Evolutionary conservation across 2,329 filamentous ascomycete species (phyloP), one percentile per base, ranked within the genome.

Genomic region (Mycogone perniciosa): DNA sequence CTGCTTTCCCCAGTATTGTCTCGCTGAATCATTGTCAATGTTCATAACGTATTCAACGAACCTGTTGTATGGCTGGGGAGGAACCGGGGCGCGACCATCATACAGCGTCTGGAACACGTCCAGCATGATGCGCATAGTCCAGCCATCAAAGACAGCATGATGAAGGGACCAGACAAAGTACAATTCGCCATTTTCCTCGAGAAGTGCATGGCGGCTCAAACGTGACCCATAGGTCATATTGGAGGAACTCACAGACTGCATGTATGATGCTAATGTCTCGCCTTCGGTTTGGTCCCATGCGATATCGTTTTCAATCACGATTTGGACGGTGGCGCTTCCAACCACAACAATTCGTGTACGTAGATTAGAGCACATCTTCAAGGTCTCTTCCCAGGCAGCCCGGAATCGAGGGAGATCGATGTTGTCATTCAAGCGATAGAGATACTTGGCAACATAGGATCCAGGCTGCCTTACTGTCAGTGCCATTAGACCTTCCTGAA

Each of bases 61-160:
- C 4, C 29, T 20, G 9, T 46, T 44, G 31, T 41, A 51, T 1
- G 49, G 44, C n/a, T 31, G 44, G 8, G 48, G 11, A n/a, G 44
- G 31, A 4, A 41, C 41, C 11, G 33, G 13, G 27, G 38, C 37
- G 6, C 4, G 20, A n/a, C 10, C 48, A 10, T 33, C 11, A 13
- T 58, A 60, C 1, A 42, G 45, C 6, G 11, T 9, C 4, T 47
- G n/a, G 0, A 62, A 35, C 2, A 38, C 37, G 5, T 58, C 44
- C 27, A 59, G 35, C n/a, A 61, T 52, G 1, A 59, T 39, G 11
- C 27, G 39, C 26, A 61, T 44, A 4, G 61, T 59, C 57, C 60
- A 63, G 7, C 63, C 62, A 41, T 66, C 64, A 26, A 64, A 66
- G 2, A 64, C 33, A 1, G 62, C 55, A 42, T 66, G 63, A 29